Conservation (phyloP, 805 yeast genomes). For the Saturnispora galanensis region DNA sequence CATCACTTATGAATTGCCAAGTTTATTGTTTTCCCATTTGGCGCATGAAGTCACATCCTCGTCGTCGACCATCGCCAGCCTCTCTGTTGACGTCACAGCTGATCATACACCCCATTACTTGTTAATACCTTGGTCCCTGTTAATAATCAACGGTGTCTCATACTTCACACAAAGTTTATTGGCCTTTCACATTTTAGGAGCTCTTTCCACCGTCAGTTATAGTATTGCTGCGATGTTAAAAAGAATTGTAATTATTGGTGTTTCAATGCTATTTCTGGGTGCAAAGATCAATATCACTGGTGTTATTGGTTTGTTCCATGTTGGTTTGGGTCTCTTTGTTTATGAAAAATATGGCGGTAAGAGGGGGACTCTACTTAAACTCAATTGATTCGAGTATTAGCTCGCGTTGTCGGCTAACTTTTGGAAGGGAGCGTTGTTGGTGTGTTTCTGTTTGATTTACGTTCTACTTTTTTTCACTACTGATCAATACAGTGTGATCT, state of each 20-base stretch:
- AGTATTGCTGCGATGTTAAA: constrained; percentile 83
- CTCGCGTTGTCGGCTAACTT: no score
- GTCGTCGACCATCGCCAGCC: not conserved
- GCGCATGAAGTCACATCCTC: constrained; percentile 5
- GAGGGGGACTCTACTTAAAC: constrained; percentile 16
- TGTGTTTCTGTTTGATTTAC: no score
- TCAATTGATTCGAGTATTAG: constrained; percentile 8
- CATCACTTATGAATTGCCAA: constrained; percentile 48
- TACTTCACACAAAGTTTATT: constrained; percentile 75
- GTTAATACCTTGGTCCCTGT: constrained; percentile 35
- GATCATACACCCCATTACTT: constrained; percentile 17
- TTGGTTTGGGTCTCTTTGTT: constrained; percentile 47
- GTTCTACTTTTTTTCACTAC: no score
- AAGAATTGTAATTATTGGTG: constrained; percentile 73
- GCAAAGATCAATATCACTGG: constrained; percentile 38
- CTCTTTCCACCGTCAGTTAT: constrained; percentile 75
- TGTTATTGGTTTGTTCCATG: constrained; percentile 38
- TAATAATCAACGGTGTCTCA: constrained; percentile 59
- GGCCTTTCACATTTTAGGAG: constrained; percentile 72
- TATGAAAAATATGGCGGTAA: constrained; percentile 49
- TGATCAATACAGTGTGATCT: no score
- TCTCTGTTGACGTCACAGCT: not conserved
- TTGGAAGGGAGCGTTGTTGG: no score
- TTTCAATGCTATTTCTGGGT: constrained; percentile 61
- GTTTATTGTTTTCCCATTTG: constrained; percentile 10